Percentiles rank a stretch among this genome's conserved stretches.
Conservation (phyloP, 2,329 filamentous ascomycete species). For the Apiospora aurea region DNA sequence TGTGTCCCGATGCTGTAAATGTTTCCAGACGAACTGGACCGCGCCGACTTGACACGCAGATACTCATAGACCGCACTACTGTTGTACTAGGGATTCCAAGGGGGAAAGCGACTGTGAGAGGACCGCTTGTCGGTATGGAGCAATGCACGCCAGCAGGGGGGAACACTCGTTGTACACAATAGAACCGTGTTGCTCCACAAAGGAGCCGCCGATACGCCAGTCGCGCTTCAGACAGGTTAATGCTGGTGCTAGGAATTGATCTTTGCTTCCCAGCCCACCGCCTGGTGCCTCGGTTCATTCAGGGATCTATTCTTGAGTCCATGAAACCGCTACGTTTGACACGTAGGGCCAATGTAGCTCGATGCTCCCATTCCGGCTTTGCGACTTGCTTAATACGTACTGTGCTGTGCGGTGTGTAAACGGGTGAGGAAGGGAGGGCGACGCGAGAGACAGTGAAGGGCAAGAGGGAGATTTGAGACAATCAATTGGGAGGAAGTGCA, state of each 20-base stretch:
- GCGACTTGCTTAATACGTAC: constrained; percentile 19
- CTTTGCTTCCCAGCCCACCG: constrained; percentile 22
- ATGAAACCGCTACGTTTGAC: constrained; percentile 29
- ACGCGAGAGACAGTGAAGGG: constrained; percentile 31
- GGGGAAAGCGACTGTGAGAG: constrained; percentile 1
- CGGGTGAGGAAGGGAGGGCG: constrained; percentile 30
- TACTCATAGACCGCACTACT: constrained; percentile 5
- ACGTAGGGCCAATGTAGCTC: constrained; percentile 24
- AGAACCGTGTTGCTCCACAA: constrained; percentile 28
- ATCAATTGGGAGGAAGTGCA: constrained; percentile 13
- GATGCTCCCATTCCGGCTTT: not conserved
- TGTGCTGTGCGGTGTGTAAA: constrained; percentile 8
- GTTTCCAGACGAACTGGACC: constrained; percentile 11
- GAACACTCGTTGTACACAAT: constrained; percentile 12
- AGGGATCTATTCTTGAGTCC: constrained; percentile 27
- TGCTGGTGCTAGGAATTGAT: constrained; percentile 27
- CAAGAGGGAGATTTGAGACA: constrained; percentile 23
- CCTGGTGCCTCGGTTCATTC: constrained; percentile 22
- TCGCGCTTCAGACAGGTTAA: constrained; percentile 28
- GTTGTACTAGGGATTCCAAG: constrained; percentile 11
- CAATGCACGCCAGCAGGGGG: constrained; percentile 18
- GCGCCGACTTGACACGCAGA: constrained; percentile 18
- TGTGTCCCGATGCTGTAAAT: not conserved
- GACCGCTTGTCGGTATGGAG: constrained; percentile 16
- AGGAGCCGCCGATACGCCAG: constrained; percentile 26